Evolutionary conservation across 2,329 filamentous ascomycete genomes (phyloP), one percentile per base, ranked within the genome.

Genomic region (Moelleriella libera): DNA sequence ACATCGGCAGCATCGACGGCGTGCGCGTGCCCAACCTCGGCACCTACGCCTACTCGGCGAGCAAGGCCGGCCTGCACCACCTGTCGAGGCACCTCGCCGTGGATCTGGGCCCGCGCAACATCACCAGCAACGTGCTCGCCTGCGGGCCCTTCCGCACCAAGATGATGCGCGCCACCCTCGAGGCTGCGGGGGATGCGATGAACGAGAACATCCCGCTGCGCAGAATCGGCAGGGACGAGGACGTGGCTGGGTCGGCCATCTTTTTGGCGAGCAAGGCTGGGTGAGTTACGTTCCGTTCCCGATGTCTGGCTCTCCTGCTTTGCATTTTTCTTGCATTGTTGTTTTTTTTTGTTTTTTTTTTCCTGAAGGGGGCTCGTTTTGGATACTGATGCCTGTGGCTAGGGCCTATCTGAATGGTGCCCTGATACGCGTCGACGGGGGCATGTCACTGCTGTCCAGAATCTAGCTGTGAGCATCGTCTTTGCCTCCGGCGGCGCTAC

Each of bases 231-330:
- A 73, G 66, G 14, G 75, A 80, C 1, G 66, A 80, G 58, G 84
- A 88, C 60, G 79, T 85, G 4, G 83, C 82, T 0, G 83, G 83
- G 0, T 73, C 82, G 9, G 85, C 83, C 59, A 63, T 88, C 48
- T 88, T 83, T 63, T 62, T 88, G 58, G 71, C 74, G 40, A 83
- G 81, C 55, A 68, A 75, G 47, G 84, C 83, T 1, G 83, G 84
- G 62, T 67, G 52, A 61, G 64, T 58, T 11, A 12, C 4, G 43
- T 34, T 43, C 46, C 11, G 1, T 43, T 43, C 28, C 7, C 40
- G n/a, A n/a, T n/a, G n/a, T n/a, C 10, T 5, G 10, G 11, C 30
- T 34, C 9, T 30, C 7, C 47, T 30, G 14, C 28, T 78, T 53
- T 66, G 72, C 43, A 81, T 80, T 2, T 81, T 21, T 31, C 4